Evolutionary conservation across 495 filamentous ascomycete genomes (phyloP), one percentile per base, ranked within the genome.

Genomic region (Collariella sp.): DNA sequence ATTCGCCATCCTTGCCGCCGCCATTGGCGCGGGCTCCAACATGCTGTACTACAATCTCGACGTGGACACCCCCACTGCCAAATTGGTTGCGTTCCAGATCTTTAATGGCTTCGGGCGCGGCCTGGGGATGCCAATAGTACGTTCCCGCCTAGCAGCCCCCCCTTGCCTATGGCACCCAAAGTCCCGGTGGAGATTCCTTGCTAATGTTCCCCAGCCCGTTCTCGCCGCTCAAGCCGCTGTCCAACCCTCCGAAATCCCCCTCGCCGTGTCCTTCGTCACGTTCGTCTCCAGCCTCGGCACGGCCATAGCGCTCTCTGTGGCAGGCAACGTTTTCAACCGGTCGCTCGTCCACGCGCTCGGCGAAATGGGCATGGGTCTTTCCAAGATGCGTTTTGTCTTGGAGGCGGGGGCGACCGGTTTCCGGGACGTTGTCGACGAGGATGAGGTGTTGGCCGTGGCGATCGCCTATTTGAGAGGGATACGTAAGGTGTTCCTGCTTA

Each of bases 21-120:
- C 80, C 15, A 47, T 87, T 46, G 77, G 77, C 67, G 58, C 79
- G 12, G 72, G 82, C 35, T 82, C 77, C 5, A 72, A 79, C 12
- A 84, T 84, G 0, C 69, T 87, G 2, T 65, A 86, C 24, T 77
- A 79, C 0, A 84, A 80, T 0, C 77, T 85, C 44, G 70, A 72
- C 16, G 57, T 72, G 0, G 57, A 72, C 40, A 79, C 79, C 1
- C 45, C 56, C 5, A 50, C 62, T 3, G 49, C 46, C 7, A 41
- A 74, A 15, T 88, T 80, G n/a, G 79, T 86, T 46, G 82, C 79
- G 1, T 85, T 79, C 59, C 83, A 87, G 57, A 66, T 86, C 39
- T 52, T 89, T n/a, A 81, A 72, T 55, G 86, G 86, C 16, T 56
- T 79, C 3, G 85, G 85, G 16, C 63, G 85, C 5, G 87, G 85